Percentiles rank a stretch among this genome's conserved stretches.
Conservation (phyloP, 2,329 filamentous ascomycete species). For the Claviceps sp. region DNA sequence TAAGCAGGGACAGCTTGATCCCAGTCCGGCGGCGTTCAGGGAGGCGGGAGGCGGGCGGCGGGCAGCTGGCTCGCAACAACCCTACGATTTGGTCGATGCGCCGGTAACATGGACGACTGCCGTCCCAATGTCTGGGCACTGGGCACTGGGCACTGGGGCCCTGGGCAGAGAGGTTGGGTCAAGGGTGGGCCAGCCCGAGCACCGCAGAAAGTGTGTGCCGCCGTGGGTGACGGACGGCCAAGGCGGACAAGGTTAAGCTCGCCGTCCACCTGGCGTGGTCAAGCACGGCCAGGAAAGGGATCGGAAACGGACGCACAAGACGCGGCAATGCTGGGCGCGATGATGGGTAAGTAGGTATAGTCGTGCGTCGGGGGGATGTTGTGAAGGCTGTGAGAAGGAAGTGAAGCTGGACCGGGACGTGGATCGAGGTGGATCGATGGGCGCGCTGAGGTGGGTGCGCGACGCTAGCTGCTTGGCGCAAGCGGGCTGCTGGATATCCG, state of each 20-base stretch:
- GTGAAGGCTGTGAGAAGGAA: no score
- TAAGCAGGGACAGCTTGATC: neutral
- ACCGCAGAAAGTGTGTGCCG: neutral
- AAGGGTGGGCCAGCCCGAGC: neutral
- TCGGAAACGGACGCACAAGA: neutral
- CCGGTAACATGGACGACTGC: neutral
- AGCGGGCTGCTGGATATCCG: slow-evolving; percentile 4
- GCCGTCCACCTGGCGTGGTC: neutral
- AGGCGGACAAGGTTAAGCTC: slow-evolving; percentile 2
- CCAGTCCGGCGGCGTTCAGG: neutral
- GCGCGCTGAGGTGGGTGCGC: slow-evolving; percentile 1
- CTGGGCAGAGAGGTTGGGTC: neutral
- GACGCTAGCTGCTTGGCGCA: slow-evolving; percentile 2
- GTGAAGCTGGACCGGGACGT: no score
- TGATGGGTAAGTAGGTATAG: neutral
- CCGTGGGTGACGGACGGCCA: neutral
- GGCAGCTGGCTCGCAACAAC: slow-evolving; percentile 1
- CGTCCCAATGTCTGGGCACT: neutral
- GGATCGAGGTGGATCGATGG: neutral
- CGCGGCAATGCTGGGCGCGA: slow-evolving; percentile 2
- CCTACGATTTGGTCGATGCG: slow-evolving; percentile 3
- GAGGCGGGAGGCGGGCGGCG: neutral
- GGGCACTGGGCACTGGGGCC: neutral
- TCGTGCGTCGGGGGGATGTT: no score
- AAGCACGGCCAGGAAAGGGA: neutral